Base-by-base conservation (phyloP, 352 stramenopile species). In the Globisporangium polare region DNA sequence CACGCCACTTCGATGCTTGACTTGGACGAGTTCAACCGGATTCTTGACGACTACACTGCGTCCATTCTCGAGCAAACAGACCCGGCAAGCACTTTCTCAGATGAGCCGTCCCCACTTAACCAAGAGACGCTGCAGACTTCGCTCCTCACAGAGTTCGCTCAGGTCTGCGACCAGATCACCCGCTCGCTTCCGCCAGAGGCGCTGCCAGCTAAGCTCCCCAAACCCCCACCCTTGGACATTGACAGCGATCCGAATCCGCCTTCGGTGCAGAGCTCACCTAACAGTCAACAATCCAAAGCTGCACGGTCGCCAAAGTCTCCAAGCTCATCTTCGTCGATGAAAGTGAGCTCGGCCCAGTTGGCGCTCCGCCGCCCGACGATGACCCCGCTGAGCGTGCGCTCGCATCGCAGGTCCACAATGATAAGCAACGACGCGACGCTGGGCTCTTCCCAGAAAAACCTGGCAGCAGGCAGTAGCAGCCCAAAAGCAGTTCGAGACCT, bases 61-160 rank as follows among this genome's bases (percentile, higher is more conserved):
- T 64, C 59, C 18, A 62, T 80, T 33, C 31, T 61, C 26, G 49
- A 60, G 18, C 15, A 56, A 59, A 27, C 33, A 18, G 12, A 70
- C 43, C 29, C 0, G 43, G 60, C 20, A 51, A 63, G 13, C n/a
- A 15, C 20, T 12, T 18, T 5, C 18, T 22, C 41, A 20, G 41
- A 46, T 22, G 18, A 46, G 17, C 41, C 41, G 7, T 13, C 6
- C 0, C 7, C 53, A 4, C 63, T 64, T 2, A 72, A 71, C 22
- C 61, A 62, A 50, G 60, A 73, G 9, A 62, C 53, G 2, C 73
- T 83, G 18, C 70, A 73, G 37, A 39, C 51, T 3, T 18, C 31
- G 1, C 77, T 83, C 15, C 50, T 75, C 10, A 42, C 49, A 0
- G 62, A 79, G 43, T 77, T 83, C 51, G 55, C 65, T 5, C 64